A percentile compares a stretch with the other conserved stretches of the same genome.
Conservation (phyloP, 2,329 filamentous ascomycete species). For the Simplicillium aogashimaense region DNA sequence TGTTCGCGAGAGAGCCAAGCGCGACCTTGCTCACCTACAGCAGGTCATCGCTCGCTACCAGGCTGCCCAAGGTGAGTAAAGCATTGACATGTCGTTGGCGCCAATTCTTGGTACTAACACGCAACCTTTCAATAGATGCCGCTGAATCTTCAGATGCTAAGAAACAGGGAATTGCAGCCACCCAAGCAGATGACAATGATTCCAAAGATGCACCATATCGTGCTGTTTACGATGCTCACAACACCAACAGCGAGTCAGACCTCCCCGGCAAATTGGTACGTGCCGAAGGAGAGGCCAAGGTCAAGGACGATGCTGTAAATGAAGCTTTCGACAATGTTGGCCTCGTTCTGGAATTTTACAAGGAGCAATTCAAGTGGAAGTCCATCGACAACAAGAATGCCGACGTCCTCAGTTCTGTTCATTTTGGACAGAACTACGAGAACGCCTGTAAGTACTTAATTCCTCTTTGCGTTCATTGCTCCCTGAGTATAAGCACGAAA, state of each 20-base stretch:
- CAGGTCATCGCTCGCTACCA: slow-evolving; percentile 15
- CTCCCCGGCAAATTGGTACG: slow-evolving; percentile 33
- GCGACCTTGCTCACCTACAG: slow-evolving; percentile 27
- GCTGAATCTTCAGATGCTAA: slow-evolving; percentile 3
- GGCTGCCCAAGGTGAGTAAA: slow-evolving; percentile 15
- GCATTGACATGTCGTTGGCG: no score
- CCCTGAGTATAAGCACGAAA: no score
- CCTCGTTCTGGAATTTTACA: slow-evolving; percentile 38
- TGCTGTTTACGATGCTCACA: slow-evolving; percentile 33
- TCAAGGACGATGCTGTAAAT: slow-evolving; percentile 32
- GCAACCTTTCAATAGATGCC: slow-evolving; percentile 8
- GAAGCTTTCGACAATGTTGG: slow-evolving; percentile 41
- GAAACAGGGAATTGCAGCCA: background rate
- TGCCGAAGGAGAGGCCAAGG: slow-evolving; percentile 28
- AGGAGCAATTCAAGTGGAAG: slow-evolving; percentile 36
- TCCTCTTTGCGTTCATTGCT: background rate
- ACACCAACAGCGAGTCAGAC: slow-evolving; percentile 21
- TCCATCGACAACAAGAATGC: slow-evolving; percentile 41
- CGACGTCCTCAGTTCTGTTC: slow-evolving; percentile 40
- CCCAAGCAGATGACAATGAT: slow-evolving; percentile 1
- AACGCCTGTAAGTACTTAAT: slow-evolving; percentile 34
- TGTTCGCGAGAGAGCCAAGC: slow-evolving; percentile 24
- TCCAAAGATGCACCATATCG: slow-evolving; percentile 22
- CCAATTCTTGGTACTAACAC: slow-evolving; percentile 4
- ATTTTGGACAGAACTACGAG: slow-evolving; percentile 38